phyloP scores from a whole-genome alignment of 768 basidiomycete genomes.

The Lanmaoa pseudosensibilis region DNA sequence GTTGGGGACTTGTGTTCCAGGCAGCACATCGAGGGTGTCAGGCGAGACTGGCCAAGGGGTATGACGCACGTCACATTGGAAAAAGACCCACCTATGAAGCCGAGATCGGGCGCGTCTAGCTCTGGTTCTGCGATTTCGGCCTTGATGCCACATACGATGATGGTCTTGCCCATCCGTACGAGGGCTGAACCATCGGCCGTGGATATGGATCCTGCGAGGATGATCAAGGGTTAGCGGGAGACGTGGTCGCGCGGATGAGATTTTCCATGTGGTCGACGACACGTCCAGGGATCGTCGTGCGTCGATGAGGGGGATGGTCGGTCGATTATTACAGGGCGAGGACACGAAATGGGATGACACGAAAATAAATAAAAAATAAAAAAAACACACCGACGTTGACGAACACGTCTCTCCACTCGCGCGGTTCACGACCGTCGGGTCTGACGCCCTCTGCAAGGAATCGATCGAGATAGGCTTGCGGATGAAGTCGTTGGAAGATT shows the following conservation, averaged over 20 bases:
- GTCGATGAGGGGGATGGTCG: too few relatives aligned
- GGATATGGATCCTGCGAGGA: slow-evolving; percentile 75
- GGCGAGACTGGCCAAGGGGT: background rate
- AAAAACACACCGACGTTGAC: slow-evolving; percentile 72
- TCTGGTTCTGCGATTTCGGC: slow-evolving; percentile 94
- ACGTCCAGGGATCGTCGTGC: too few relatives aligned
- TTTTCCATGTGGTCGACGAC: background rate
- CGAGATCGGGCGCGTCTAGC: slow-evolving; percentile 67
- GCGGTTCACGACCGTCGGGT: slow-evolving; percentile 77
- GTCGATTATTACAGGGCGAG: too few relatives aligned
- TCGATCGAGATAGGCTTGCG: slow-evolving; percentile 80
- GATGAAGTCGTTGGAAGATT: slow-evolving; percentile 88
- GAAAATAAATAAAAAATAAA: background rate
- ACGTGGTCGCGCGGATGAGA: background rate
- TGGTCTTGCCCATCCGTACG: slow-evolving; percentile 89
- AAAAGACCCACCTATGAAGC: slow-evolving; percentile 68
- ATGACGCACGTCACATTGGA: background rate
- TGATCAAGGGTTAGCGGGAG: background rate
- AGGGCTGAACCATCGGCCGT: slow-evolving; percentile 94
- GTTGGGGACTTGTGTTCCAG: slow-evolving; percentile 80
- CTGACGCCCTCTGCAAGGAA: slow-evolving; percentile 78
- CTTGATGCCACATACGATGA: slow-evolving; percentile 93
- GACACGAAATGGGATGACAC: background rate
- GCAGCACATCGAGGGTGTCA: background rate
- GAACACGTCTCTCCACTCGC: slow-evolving; percentile 70